A percentile compares a stretch with the other conserved stretches of the same genome.
phyloP scores from a whole-genome alignment of 2,329 filamentous ascomycete genomes.

The Ceratocystis cubensis region DNA sequence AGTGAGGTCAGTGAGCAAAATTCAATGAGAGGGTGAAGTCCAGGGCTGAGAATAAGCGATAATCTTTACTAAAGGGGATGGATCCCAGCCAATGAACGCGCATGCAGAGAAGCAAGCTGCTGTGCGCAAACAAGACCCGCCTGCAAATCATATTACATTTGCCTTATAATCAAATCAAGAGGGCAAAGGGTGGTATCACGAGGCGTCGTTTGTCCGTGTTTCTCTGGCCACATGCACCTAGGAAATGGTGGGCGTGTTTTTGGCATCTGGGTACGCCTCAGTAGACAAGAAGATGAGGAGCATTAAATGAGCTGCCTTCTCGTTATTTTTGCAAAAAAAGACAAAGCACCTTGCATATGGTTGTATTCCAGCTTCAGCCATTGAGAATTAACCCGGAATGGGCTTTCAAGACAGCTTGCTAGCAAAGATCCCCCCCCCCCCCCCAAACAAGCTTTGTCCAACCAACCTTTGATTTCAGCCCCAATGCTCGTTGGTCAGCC shows the following conservation, averaged over 20 bases:
- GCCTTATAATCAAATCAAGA: not conserved
- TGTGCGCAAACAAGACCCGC: not conserved
- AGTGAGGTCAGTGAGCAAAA: not conserved
- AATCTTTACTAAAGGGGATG: not conserved
- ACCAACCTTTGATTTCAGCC: not conserved
- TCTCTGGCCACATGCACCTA: not conserved
- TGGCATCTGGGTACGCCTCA: too few species aligned
- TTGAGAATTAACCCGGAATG: too few species aligned
- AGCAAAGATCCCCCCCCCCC: not conserved
- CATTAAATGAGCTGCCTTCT: not conserved
- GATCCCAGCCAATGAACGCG: not conserved
- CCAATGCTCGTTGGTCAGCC: not conserved
- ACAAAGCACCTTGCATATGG: not conserved
- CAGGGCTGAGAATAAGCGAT: slow-evolving; percentile 5
- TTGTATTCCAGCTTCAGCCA: not conserved
- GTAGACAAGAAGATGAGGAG: too few species aligned
- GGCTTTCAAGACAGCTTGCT: not conserved
- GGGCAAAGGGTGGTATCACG: not conserved
- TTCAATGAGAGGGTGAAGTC: not conserved
- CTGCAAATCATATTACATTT: not conserved
- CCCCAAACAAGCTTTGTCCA: not conserved
- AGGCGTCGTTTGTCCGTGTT: not conserved
- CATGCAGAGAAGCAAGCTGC: not conserved
- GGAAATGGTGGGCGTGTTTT: too few species aligned
- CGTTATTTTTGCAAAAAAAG: not conserved